Evolutionary conservation across 176 grass and related monocot species (phyloP).

Genomic region (Hordeum marinum): DNA sequence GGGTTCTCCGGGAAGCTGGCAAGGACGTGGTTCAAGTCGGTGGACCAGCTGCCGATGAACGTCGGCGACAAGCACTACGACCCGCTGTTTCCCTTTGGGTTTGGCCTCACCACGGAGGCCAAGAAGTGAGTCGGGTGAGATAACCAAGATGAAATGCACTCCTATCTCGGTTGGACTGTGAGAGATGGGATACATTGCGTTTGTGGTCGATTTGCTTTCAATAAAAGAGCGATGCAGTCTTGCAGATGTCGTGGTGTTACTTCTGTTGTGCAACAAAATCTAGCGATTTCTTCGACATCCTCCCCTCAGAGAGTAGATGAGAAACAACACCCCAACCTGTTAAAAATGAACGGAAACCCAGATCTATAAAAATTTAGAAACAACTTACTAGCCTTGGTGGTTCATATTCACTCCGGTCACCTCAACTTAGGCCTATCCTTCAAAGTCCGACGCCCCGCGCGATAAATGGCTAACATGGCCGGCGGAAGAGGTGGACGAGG

Average conservation of each 20-base stretch:
- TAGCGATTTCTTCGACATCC: neutral
- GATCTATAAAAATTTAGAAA: too few species aligned
- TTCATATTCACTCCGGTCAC: too few species aligned
- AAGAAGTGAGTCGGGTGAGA: neutral
- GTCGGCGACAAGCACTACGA: slow-evolving; percentile 53
- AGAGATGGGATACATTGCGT: neutral
- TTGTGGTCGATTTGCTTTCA: neutral
- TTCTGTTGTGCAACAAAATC: neutral
- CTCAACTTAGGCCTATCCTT: too few species aligned
- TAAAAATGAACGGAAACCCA: too few species aligned
- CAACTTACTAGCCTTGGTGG: too few species aligned
- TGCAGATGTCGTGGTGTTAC: neutral
- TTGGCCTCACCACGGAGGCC: slow-evolving; percentile 15
- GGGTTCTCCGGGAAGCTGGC: slow-evolving; percentile 63
- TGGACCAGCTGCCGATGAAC: slow-evolving; percentile 75
- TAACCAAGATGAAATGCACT: neutral
- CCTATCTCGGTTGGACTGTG: neutral
- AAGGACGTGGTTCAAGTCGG: slow-evolving; percentile 61
- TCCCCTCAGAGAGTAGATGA: neutral
- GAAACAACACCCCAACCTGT: too few species aligned
- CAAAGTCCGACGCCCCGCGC: too few species aligned
- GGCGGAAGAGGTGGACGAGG: too few species aligned
- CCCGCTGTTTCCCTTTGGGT: slow-evolving; percentile 68
- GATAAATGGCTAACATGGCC: too few species aligned
- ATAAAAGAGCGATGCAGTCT: neutral